Conservation (phyloP, 2,329 filamentous ascomycete species). For the Sarocladiaceae sp. region DNA sequence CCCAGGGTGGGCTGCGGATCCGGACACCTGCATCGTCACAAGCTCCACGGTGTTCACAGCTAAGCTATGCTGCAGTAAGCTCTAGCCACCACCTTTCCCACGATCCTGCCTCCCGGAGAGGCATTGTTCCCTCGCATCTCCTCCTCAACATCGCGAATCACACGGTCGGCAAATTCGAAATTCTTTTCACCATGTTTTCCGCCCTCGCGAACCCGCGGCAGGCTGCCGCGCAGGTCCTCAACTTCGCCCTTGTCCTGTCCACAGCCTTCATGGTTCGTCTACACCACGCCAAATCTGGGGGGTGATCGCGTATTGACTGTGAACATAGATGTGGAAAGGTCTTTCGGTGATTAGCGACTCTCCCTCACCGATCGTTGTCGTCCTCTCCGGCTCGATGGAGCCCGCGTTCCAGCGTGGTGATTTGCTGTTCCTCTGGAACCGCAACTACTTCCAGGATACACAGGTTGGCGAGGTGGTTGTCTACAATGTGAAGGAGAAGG, state of each 20-base stretch:
- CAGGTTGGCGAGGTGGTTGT: conserved; percentile 56
- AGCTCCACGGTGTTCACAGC: conserved; percentile 8
- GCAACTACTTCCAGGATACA: conserved; percentile 53
- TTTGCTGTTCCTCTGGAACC: conserved; percentile 73
- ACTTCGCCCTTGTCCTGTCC: conserved; percentile 85
- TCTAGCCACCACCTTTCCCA: no score
- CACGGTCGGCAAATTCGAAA: neutral
- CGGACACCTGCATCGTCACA: neutral
- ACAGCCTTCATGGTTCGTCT: conserved; percentile 78
- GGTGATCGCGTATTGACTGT: neutral
- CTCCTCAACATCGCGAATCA: neutral
- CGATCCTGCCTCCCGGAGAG: conserved; percentile 1
- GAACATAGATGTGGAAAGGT: conserved; percentile 74
- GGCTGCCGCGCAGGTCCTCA: conserved; percentile 75
- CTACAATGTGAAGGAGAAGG: conserved; percentile 83
- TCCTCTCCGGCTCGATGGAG: conserved; percentile 82
- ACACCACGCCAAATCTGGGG: neutral
- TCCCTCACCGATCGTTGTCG: conserved; percentile 74
- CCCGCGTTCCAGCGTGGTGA: conserved; percentile 78
- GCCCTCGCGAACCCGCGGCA: conserved; percentile 73
- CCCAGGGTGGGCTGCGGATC: conserved; percentile 1
- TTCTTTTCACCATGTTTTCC: conserved; percentile 58
- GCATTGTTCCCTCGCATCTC: no score
- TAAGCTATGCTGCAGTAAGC: no score
- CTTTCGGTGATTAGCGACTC: conserved; percentile 75